phyloP scores from a whole-genome alignment of 2,329 filamentous ascomycete species.

The Pseudopyrenochaeta lycopersici region DNA sequence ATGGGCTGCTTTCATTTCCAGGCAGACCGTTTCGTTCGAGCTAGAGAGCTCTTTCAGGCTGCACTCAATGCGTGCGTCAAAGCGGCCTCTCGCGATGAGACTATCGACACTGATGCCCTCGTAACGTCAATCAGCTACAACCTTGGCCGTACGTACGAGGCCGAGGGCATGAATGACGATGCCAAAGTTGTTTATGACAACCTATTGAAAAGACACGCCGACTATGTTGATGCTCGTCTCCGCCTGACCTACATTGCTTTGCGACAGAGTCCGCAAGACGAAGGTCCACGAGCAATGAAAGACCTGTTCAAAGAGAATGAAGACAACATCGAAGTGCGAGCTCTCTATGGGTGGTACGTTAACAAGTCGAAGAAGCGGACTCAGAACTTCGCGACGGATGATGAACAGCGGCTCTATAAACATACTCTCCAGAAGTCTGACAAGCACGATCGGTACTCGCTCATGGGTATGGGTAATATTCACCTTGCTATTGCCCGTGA shows the following conservation, averaged over 20 bases:
- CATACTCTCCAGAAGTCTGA: conserved; percentile 88
- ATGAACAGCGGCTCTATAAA: conserved; percentile 93
- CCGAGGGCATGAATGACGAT: conserved; percentile 79
- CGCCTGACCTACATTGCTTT: conserved; percentile 91
- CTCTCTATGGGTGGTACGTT: conserved; percentile 94
- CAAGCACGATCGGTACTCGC: conserved; percentile 96
- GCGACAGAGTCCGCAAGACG: conserved; percentile 79
- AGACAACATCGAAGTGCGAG: conserved; percentile 87
- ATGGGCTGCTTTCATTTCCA: conserved; percentile 97
- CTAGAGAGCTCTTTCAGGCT: conserved; percentile 90
- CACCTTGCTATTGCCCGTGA: conserved; percentile 87
- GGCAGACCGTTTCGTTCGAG: conserved; percentile 79
- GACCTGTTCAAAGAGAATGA: conserved; percentile 87
- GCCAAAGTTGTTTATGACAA: conserved; percentile 90
- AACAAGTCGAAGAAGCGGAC: conserved; percentile 87
- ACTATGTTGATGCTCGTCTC: conserved; percentile 91
- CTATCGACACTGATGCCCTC: conserved; percentile 85
- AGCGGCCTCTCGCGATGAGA: conserved; percentile 76
- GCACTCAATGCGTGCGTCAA: conserved; percentile 88
- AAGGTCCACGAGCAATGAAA: conserved; percentile 84
- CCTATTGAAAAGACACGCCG: conserved; percentile 81
- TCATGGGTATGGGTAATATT: conserved; percentile 98
- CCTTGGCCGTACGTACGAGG: conserved; percentile 90
- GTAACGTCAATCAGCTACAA: conserved; percentile 98
- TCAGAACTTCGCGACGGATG: conserved; percentile 83